Evolutionary conservation across 1,284 basidiomycete species (phyloP).

Genomic region (Termitomyces sp.): DNA sequence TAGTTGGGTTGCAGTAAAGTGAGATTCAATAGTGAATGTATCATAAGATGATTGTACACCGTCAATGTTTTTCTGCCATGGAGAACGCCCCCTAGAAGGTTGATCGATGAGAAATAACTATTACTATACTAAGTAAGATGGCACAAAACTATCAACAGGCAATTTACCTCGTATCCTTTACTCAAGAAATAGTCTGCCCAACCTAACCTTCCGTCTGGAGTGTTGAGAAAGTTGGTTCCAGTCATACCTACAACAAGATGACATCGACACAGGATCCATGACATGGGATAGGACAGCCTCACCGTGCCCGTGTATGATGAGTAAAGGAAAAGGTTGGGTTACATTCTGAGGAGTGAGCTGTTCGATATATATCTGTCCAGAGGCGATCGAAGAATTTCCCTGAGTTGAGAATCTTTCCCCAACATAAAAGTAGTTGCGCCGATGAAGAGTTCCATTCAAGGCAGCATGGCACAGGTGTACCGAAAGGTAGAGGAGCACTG

Average conservation of each 20-base stretch:
- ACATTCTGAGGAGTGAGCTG: conserved; percentile 35
- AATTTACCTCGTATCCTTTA: conserved; percentile 35
- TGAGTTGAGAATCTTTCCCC: conserved; percentile 33
- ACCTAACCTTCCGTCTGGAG: conserved; percentile 43
- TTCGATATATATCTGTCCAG: conserved; percentile 45
- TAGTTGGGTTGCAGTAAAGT: conserved; percentile 37
- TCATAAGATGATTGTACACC: conserved; percentile 29
- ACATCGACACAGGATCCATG: not conserved
- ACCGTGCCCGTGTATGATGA: conserved; percentile 42
- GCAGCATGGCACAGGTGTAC: not conserved
- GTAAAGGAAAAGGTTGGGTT: conserved; percentile 33
- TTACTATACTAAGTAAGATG: not conserved
- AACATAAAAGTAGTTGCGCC: conserved; percentile 40
- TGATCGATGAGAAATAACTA: conserved; percentile 50
- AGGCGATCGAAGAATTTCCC: conserved; percentile 29
- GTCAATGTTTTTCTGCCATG: conserved; percentile 38
- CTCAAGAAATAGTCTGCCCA: conserved; percentile 47
- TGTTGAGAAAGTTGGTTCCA: conserved; percentile 43
- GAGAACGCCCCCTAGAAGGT: conserved; percentile 42
- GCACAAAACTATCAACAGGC: not conserved
- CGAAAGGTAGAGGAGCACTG: not conserved
- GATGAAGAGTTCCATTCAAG: conserved; percentile 29
- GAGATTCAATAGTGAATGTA: conserved; percentile 31
- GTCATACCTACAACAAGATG: conserved; percentile 35
- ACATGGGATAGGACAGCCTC: not conserved